These are phyloP conservation scores for Helianthus annuus DNA, from an alignment of 129 eudicot genomes.

Conservation along the genomic window HanXRQr2.0-SUNRISE NC_035449.2:48671517-48672016, in stretches of 20 bases:
- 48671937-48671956: neutral
- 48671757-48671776: conserved; percentile 1
- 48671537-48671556: neutral
- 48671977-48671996: conserved; percentile 21
- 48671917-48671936: neutral
- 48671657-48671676: neutral
- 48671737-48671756: neutral
- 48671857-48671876: conserved; percentile 1
- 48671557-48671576: neutral
- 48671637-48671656: too few species aligned
- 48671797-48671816: conserved; percentile 1
- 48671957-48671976: conserved; percentile 20
- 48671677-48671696: neutral
- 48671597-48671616: too few species aligned
- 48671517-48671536: too few species aligned
- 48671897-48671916: conserved; percentile 15
- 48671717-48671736: neutral
- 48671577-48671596: too few species aligned
- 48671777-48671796: conserved; percentile 1
- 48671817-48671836: conserved; percentile 3
- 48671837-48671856: neutral
- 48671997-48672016: conserved; percentile 69
- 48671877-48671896: neutral
- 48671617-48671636: neutral
- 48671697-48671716: neutral